Percentiles rank a stretch among this genome's conserved stretches.
These are phyloP conservation scores for Vanilla planifolia DNA, from an alignment of 106 monocot genomes.

Conservation along the genomic window DNA sequence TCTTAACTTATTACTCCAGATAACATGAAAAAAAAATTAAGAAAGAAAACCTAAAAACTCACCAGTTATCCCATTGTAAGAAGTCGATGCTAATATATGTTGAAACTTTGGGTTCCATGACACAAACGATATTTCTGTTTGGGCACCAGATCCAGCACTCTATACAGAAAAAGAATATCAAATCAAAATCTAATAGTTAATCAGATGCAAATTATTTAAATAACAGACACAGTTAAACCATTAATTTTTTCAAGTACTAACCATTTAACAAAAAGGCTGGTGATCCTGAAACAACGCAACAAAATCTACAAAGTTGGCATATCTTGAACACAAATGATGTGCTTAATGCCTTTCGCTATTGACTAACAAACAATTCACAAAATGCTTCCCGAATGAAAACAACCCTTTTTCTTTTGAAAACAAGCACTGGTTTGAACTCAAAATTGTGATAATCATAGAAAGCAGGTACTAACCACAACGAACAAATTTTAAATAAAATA, in stretches of 20 bases:
- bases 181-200: neutral
- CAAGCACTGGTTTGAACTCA: too few species aligned
- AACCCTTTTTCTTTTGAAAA: too few species aligned
- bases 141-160: slow-evolving; percentile 64
- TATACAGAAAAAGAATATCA: slow-evolving; percentile 13
- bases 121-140: slow-evolving; percentile 79
- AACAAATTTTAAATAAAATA: too few species aligned
- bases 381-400: too few species aligned
- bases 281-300: neutral
- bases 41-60: neutral
- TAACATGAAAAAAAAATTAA: neutral
- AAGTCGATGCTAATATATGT: slow-evolving; percentile 88
- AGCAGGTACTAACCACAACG: too few species aligned
- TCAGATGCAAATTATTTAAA: too few species aligned
- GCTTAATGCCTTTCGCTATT: too few species aligned
- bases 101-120: slow-evolving; percentile 95
- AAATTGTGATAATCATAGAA: too few species aligned
- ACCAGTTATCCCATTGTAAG: slow-evolving; percentile 86
- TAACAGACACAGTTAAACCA: neutral
- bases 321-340: neutral
- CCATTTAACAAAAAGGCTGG: neutral
- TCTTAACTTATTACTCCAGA: neutral
- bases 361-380: too few species aligned
- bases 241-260: neutral
- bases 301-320: neutral